These are phyloP conservation scores for Leptomonas pyrrhocoris DNA, from an alignment of 208 protist species.

Conservation along the genomic window DNA sequence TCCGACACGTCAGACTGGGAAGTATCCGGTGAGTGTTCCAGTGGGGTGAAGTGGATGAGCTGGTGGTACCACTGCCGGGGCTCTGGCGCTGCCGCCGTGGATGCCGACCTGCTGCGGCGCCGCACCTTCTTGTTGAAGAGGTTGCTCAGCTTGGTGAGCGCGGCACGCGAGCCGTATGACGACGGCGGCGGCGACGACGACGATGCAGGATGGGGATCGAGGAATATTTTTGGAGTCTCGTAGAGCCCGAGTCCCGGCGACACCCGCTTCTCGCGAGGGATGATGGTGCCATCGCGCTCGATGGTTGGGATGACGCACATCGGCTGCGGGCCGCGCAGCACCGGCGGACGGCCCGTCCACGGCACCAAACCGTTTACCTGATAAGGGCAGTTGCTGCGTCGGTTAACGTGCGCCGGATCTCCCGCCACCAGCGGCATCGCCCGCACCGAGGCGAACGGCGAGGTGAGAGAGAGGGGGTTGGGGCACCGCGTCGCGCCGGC, in stretches of 20 bases:
- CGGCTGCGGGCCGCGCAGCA: constrained; percentile 33
- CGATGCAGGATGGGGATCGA: background rate
- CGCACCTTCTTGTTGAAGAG: background rate
- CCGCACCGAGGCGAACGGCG: background rate
- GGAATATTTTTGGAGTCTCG: constrained; percentile 27
- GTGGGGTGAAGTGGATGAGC: constrained; percentile 25
- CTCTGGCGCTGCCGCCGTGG: background rate
- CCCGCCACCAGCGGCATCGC: background rate
- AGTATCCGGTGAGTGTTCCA: constrained; percentile 8
- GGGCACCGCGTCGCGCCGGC: background rate
- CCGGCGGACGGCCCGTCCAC: constrained; percentile 34
- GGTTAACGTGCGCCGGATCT: constrained; percentile 16
- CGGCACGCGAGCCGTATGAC: background rate
- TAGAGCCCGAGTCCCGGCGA: constrained; percentile 20
- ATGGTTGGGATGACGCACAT: constrained; percentile 25
- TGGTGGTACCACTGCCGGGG: constrained; percentile 22
- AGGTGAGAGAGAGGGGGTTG: constrained; percentile 19
- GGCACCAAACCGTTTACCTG: constrained; percentile 28
- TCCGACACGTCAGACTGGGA: background rate
- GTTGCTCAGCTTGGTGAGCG: background rate
- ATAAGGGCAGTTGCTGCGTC: constrained; percentile 17
- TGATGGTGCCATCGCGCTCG: constrained; percentile 18
- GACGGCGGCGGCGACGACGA: background rate
- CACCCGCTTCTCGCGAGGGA: constrained; percentile 32
- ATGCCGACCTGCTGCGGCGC: background rate